phyloP scores from a whole-genome alignment of 2,329 filamentous ascomycete genomes.

The Dactylella cylindrospora region DNA sequence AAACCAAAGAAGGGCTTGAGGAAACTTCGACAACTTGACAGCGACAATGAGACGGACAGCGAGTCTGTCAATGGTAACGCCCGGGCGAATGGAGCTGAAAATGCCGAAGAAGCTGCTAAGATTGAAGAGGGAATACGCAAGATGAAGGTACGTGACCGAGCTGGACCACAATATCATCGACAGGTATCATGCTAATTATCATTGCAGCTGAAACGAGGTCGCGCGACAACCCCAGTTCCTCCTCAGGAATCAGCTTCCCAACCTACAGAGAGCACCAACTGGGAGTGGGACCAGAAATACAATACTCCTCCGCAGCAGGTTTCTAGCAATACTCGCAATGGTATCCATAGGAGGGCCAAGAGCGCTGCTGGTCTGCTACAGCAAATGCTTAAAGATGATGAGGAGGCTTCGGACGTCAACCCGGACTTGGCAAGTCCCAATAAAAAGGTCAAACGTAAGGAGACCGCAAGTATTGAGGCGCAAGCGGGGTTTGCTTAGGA shows the following conservation, averaged over 20 bases:
- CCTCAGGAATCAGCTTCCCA: conserved; percentile 31
- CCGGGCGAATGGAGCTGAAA: conserved; percentile 10
- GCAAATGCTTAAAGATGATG: conserved; percentile 35
- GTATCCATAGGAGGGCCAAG: conserved; percentile 34
- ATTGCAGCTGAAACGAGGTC: conserved; percentile 32
- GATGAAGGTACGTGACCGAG: conserved; percentile 42
- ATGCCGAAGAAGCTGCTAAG: conserved; percentile 33
- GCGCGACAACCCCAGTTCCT: conserved; percentile 40
- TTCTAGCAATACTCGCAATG: conserved; percentile 34
- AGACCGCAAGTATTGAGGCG: conserved; percentile 30
- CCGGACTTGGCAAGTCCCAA: conserved; percentile 41
- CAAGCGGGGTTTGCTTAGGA: conserved; percentile 36
- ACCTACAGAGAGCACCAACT: conserved; percentile 27
- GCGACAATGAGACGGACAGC: conserved; percentile 39
- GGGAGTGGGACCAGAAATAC: conserved; percentile 43
- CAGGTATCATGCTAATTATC: neutral
- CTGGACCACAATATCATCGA: no score
- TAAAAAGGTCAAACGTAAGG: conserved; percentile 42
- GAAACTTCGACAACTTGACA: conserved; percentile 34
- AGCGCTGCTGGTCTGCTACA: conserved; percentile 38
- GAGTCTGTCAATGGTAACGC: conserved; percentile 32
- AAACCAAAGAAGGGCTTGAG: conserved; percentile 31
- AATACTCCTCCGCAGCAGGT: conserved; percentile 41
- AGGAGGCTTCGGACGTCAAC: conserved; percentile 25
- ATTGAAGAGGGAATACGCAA: conserved; percentile 44